Evolutionary conservation across 441 rosid genomes (phyloP).

Genomic region (Adansonia madagascariensis): DNA sequence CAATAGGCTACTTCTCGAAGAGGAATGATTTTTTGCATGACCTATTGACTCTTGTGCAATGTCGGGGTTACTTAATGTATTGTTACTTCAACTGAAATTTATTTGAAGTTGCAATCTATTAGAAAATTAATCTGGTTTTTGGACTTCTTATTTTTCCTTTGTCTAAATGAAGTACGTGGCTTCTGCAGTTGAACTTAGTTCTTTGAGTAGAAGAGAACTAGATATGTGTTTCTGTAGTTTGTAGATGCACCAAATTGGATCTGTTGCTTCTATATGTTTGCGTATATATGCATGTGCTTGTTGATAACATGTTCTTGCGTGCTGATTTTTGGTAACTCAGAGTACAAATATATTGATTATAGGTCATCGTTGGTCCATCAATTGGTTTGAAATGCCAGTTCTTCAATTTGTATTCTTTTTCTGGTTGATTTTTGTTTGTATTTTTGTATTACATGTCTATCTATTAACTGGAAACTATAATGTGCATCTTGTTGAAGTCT

Average conservation of each 20-base stretch:
- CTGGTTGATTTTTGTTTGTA: not conserved
- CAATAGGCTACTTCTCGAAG: constrained; percentile 39
- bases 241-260: constrained; percentile 14
- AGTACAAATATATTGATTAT: not conserved
- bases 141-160: constrained; percentile 6
- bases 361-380: not conserved
- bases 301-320: not conserved
- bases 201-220: not conserved
- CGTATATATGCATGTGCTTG: not conserved
- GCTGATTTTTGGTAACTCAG: not conserved
- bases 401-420: not conserved
- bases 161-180: constrained; percentile 11
- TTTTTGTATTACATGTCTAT: not conserved
- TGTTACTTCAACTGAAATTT: constrained; percentile 29
- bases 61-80: constrained; percentile 95
- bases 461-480: constrained; percentile 27
- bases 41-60: constrained; percentile 61
- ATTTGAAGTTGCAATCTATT: constrained; percentile 24
- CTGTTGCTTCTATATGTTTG: constrained; percentile 9
- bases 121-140: constrained; percentile 22
- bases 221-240: not conserved
- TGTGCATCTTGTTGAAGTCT: constrained; percentile 59
- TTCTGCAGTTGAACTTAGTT: constrained; percentile 16
- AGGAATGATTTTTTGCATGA: constrained; percentile 63
- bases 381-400: constrained; percentile 2